These are phyloP conservation scores for Bromus sterilis DNA, from an alignment of 176 grass and related monocot genomes.

Conservation along the genomic window DNA sequence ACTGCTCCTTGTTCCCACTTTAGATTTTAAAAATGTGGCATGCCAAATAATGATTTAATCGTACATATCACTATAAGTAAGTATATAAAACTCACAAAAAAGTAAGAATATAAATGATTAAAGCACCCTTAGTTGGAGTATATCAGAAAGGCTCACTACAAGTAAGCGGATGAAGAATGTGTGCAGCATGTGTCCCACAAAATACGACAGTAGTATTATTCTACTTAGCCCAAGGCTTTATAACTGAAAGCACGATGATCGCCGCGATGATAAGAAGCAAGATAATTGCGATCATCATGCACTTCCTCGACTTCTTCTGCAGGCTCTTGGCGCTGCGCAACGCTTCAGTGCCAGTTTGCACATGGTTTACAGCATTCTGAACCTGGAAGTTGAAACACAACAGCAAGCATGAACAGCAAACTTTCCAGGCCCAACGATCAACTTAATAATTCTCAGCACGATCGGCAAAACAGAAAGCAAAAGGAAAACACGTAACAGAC, in stretches of 20 bases:
- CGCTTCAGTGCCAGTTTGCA: conserved; percentile 40
- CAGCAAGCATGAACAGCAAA: neutral
- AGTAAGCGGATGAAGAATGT: neutral
- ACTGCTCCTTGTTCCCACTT: neutral
- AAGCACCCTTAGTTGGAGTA: neutral
- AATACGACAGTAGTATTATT: too few relatives aligned
- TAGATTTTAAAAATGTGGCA: neutral
- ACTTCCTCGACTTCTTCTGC: conserved; percentile 64
- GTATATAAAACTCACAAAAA: too few relatives aligned
- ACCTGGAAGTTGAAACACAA: conserved; percentile 25
- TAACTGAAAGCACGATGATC: conserved; percentile 33
- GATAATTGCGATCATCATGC: conserved; percentile 50
- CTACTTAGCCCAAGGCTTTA: conserved; percentile 52
- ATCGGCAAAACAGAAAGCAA: neutral
- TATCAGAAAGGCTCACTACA: neutral
- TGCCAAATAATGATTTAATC: neutral
- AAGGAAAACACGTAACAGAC: neutral
- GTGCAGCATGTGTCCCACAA: neutral
- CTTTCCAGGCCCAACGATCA: neutral
- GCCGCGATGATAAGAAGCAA: conserved; percentile 30
- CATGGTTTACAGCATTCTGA: conserved; percentile 56
- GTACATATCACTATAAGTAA: neutral
- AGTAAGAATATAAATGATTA: neutral
- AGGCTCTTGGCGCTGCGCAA: conserved; percentile 43
- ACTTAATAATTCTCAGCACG: neutral